Base-by-base conservation (phyloP, 192 early-diverging fungal species). In the Kickxella alabastrina region DNA sequence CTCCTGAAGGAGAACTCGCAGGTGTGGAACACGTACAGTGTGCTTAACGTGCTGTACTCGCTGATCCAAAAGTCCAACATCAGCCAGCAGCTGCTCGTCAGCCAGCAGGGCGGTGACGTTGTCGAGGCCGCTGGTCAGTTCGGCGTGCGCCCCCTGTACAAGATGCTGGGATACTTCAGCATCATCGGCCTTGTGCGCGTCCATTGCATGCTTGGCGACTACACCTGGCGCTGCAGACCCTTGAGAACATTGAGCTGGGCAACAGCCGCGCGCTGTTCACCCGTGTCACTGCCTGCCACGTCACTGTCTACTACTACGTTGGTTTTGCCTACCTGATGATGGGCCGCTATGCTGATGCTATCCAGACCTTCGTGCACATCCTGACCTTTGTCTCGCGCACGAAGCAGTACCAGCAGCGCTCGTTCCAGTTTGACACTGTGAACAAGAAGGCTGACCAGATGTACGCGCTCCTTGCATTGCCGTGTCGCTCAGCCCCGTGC, bases 261-360 rank as follows among this genome's bases (percentile, higher is more conserved):
- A 92, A 91, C 77, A 91, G 85, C 43, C 76, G 86, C 73, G 92
- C 89, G 18, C 83, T 95, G 50, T 95, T 92, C 77, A 87, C 93
- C 15, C 83, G 95, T 27, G 93, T 97, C 5, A 93, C 91, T n/a
- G 92, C 92, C 4, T 95, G 94, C 80, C 92, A 97, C 61, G 91
- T 97, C 26, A 93, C 92, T 15, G 91, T 92, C 9, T 95, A 90
- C 82, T 98, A 98, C 80, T 95, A 95, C 75, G 89, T 95, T 27
- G 95, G 92, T 34, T 95, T 98, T 65, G 83, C 92, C 26, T 98
- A 95, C 80, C 85, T 95, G 89, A 98, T 98, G 95, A 91, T 95
- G 91, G 80, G 92, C 39, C 81, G 95, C 56, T 98, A 95, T 62
- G 83, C 91, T 32, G 95, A 98, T 62, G 95, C 95, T 43, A 91